Base-by-base conservation (phyloP, 176 grass and related monocot species). In the Guadua angustifolia region DNA sequence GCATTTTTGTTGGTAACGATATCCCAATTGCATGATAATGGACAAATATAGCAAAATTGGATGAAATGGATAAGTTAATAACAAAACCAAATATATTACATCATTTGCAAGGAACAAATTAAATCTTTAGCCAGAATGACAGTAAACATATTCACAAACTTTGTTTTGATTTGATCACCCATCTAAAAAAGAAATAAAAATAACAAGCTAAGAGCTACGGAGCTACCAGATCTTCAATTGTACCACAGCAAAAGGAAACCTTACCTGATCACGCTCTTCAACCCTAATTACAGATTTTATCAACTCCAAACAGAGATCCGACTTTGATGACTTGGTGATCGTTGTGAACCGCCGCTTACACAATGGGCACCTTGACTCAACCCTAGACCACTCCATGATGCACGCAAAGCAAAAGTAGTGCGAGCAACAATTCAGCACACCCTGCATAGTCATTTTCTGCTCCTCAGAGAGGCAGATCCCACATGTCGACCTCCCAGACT, bases 321-420 rank as follows among this genome's bases (percentile, higher is more conserved):
- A 83, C 56, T 90, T 93, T 3, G 93, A 92, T 11, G 85, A 89
- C 87, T 94, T 98, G 50, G 96, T 94, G 77, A 98, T 94, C 14
- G 87, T 95, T n/a, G 69, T 88, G 77, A 98, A 98, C 60, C 93
- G 78, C 63, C 86, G 80, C 83, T 95, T 98, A 84, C 96, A 98
- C 35, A 98, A 83, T 14, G 96, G 96, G 74, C 96, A 98, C 69
- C 91, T 85, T 11, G 93, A 95, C 77, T 98, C 96, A 71, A 98
- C 96, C 64, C 84, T 98, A 22, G 93, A 95, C 96, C 96, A 98
- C 74, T 95, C 93, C 67, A 98, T 88, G 63, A 98, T 94, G 77
- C 96, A 98, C 0, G 79, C 74, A 14, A 95, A 95, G 84, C 93
- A 98, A 88, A 98, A 98, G 76, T 90, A 98, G 85, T 98, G 96